Percentiles rank a stretch among this genome's conserved stretches.
Conservation (phyloP, 2,329 filamentous ascomycete genomes). For the Botrytis fragariae region DNA sequence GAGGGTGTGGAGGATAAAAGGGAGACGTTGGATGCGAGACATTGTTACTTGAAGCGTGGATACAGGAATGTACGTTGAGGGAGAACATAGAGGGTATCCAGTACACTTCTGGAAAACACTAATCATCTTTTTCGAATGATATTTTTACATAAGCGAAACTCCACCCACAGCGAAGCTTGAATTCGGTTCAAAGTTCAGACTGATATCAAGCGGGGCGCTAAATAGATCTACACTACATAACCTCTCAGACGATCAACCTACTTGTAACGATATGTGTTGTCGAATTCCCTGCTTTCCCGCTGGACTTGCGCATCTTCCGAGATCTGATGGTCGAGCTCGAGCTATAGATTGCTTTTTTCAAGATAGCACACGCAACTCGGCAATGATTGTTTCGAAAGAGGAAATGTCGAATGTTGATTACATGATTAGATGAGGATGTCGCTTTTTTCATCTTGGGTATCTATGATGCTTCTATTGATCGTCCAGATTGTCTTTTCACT, state of each 20-base stretch:
- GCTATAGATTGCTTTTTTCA: not conserved
- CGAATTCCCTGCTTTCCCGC: not conserved
- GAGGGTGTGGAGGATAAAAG: constrained; percentile 39
- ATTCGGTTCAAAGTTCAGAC: not conserved
- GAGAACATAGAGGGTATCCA: no score
- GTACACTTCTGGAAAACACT: not conserved
- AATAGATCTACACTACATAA: not conserved
- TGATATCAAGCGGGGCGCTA: not conserved
- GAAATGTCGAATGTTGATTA: not conserved
- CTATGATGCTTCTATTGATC: not conserved
- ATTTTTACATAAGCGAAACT: not conserved
- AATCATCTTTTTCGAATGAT: not conserved
- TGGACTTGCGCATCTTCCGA: not conserved
- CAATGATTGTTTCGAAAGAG: no score
- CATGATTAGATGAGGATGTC: no score
- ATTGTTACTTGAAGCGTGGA: not conserved
- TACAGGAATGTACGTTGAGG: not conserved
- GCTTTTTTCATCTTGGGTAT: not conserved
- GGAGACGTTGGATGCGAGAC: constrained; percentile 18
- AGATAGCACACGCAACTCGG: no score
- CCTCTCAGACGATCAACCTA: not conserved
- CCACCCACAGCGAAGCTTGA: not conserved
- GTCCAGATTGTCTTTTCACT: not conserved
- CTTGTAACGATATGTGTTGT: not conserved
- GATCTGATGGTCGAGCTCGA: not conserved